Base-by-base conservation (phyloP, 2,329 filamentous ascomycete genomes). In the Xylaria sp. region DNA sequence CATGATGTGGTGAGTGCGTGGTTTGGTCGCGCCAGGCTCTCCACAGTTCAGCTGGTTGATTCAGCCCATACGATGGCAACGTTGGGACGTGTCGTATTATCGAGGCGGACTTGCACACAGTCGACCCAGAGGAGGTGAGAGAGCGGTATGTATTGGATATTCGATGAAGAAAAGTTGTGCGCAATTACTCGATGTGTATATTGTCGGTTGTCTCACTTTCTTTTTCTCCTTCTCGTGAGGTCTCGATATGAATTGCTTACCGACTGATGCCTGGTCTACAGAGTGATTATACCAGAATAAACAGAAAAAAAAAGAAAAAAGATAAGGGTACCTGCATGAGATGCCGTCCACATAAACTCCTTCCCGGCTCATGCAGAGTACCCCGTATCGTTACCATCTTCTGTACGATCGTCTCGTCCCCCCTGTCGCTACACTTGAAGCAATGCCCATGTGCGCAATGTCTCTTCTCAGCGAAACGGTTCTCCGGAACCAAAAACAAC, bases 31-130 rank as follows among this genome's bases (percentile, higher is more conserved):
- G 54, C 55, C 42, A 62, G 57, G 50, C 62, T 58, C 48, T 44
- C 54, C 52, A 57, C 57, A 49, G 52, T 55, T 63, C 62, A 63
- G 62, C 62, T 62, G 55, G 39, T n/a, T 18, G 56, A 55, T 52
- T 44, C 52, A 49, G 58, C 34, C 53, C 55, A 52, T 44, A 48
- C 34, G 48, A 60, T 52, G 34, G 46, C 47, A 49, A 60, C 30
- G 53, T 59, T 53, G 23, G 35, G 51, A 35, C 47, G 49, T 47
- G 51, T 51, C 34, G 18, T 39, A 46, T 42, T 30, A 30, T 58
- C 11, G 47, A 52, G 47, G 18, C 37, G 44, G 35, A 30, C 35
- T 16, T 59, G 44, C 35, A 35, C 44, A 11, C 18, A 42, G 42
- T 18, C 44, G 7, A 42, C 42, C 52, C 58, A 37, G 50, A 49